Conservation (phyloP, 176 grass and related monocot species). For the Zizania latifolia region DNA sequence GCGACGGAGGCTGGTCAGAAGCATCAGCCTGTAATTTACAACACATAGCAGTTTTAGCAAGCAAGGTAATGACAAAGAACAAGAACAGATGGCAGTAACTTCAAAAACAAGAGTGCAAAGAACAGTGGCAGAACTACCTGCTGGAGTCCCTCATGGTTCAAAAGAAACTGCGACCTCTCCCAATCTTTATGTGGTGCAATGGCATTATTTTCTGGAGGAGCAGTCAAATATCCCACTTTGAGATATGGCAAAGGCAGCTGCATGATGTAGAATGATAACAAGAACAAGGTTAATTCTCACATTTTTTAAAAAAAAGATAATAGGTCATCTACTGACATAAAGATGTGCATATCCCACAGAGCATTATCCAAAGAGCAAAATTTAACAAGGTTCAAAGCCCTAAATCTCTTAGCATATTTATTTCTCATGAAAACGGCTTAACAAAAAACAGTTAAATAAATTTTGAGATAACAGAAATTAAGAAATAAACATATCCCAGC, state of each 20-base stretch:
- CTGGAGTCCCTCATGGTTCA: constrained; percentile 91
- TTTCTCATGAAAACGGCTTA: neutral
- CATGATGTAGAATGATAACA: constrained; percentile 7
- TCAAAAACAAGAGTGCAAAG: constrained; percentile 12
- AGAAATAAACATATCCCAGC: neutral
- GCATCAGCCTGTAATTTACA: constrained; percentile 45
- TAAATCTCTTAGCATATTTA: neutral
- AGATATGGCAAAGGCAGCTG: constrained; percentile 96
- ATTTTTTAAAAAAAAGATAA: constrained; percentile 2
- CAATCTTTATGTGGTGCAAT: constrained; percentile 91
- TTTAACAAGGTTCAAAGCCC: neutral
- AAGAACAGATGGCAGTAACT: neutral
- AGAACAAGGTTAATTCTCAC: neutral
- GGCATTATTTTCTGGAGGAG: constrained; percentile 59
- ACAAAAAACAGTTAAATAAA: constrained; percentile 7
- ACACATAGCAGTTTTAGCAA: neutral
- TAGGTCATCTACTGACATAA: neutral
- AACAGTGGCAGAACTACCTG: constrained; percentile 47
- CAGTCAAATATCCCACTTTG: constrained; percentile 89
- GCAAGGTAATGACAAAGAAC: neutral
- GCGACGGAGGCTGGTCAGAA: constrained; percentile 48
- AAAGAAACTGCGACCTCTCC: constrained; percentile 79
- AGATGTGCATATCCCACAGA: neutral
- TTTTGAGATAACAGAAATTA: neutral
- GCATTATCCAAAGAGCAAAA: neutral